Percentiles rank a stretch among this genome's conserved stretches.
These are phyloP conservation scores for Colletotrichum abscissum DNA, from an alignment of 2,329 filamentous ascomycete genomes.

Conservation along the genomic window DNA sequence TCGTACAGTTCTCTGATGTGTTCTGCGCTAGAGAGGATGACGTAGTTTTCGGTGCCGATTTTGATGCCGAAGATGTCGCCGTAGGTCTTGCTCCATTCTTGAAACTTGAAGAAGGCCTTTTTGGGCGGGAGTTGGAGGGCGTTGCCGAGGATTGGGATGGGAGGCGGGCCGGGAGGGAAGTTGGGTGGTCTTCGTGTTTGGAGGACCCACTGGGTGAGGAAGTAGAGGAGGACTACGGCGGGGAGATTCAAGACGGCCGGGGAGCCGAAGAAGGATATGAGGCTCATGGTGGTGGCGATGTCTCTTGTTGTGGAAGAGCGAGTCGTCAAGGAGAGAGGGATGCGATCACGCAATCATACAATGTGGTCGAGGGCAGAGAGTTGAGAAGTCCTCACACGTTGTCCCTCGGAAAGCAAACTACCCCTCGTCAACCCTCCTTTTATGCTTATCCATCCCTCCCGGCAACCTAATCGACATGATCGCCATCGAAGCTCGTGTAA, in stretches of 20 bases:
- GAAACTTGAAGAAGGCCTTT: constrained; percentile 41
- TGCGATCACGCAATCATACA: not conserved
- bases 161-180: constrained; percentile 40
- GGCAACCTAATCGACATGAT: not conserved
- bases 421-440: not conserved
- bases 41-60: constrained; percentile 44
- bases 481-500: not conserved
- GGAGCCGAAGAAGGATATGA: not conserved
- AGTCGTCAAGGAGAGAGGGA: not conserved
- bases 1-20: constrained; percentile 50
- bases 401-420: not conserved
- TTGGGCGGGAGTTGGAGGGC: constrained; percentile 40
- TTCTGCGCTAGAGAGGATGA: constrained; percentile 46
- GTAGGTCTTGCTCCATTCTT: constrained; percentile 47
- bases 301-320: not conserved
- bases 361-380: not conserved
- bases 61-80: constrained; percentile 48
- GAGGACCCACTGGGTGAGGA: constrained; percentile 1
- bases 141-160: constrained; percentile 41
- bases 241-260: not conserved
- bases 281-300: not conserved
- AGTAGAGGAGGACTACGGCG: not conserved
- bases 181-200: constrained; percentile 12
- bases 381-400: not conserved
- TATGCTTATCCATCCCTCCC: not conserved